Base-by-base conservation (phyloP, 2,329 filamentous ascomycete genomes). In the Phyllosticta citriasiana region DNA sequence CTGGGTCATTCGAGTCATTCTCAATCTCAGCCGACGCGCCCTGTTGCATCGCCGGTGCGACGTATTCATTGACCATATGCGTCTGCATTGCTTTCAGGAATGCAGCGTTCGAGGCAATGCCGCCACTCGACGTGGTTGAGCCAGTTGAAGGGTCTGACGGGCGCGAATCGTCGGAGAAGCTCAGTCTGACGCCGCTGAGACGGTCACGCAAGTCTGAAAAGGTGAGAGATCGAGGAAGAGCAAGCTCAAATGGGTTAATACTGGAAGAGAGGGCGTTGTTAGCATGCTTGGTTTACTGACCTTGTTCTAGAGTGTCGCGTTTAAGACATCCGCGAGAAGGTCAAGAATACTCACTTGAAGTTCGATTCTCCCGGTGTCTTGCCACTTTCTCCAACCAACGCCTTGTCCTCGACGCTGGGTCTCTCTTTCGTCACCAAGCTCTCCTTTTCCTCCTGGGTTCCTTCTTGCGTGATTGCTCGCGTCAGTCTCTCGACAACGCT, bases 401-500 rank as follows among this genome's bases (percentile, higher is more conserved):
- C 59, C 47, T 27, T 50, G 50, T n/a, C 25, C 22, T 53, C 22
- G 19, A 25, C 52, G 12, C 25, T 24, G 52, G 52, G 5, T 22
- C 25, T 24, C 25, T 27, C 52, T 9, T 25, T 25, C 19, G 14
- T 19, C 25, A 27, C 12, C 6, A 53, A 19, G 22, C 9, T 25
- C 9, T 53, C 47, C 9, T 57, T 57, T 24, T 54, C 50, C n/a
- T 61, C 24, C 7, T 27, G 25, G 9, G 52, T 27, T 7, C 16
- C 8, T 9, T 53, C 25, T 16, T 53, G 12, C 22, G 27, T 26
- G 12, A 57, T 51, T 10, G 26, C 33, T 22, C 27, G 52, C 22
- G 59, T 54, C 47, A 61, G n/a, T 10, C 55, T 54, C 4, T 61
- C 59, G 9, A 57, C 59, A 12, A 61, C 47, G 22, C 59, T 61